Base-by-base conservation (phyloP, 371 early-diverging fungal genomes). In the Mortierella sp. region DNA sequence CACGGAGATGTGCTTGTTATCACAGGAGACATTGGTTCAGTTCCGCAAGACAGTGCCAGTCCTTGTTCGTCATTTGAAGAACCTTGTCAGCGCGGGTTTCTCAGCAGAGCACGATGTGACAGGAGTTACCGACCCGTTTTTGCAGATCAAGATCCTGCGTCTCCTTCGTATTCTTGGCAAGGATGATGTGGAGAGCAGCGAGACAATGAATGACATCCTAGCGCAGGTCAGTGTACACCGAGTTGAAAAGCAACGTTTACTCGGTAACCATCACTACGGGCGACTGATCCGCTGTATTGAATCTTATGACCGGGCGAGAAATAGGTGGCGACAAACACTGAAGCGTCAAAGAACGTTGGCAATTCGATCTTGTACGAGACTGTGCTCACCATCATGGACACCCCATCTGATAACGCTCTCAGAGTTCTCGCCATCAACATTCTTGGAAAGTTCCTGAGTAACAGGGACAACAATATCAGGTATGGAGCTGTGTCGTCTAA, bases 61-160 rank as follows among this genome's bases (percentile, higher is more conserved):
- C 9, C 82, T 98, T 28, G 94, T 95, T 17, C 86, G 94, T 34
- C 95, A 95, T 72, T 84, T 98, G 52, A 96, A 95, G 67, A 88
- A 89, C 56, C 84, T 99, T 45, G 88, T 94, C 46, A 91, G 92
- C 10, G 88, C 94, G 22, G 95, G 95, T 10, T 92, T 90, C 65
- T 92, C 94, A n/a, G 91, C 96, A 12, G 99, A 99, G 71, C 96
- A 98, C 64, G 97, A 96, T 81, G 98, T 99, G 29, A 91, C 90
- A 44, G 98, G 97, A 31, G 91, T 98, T 46, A 94, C 93, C 10
- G 98, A 99, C 78, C 99, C 99, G 28, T 99, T 98, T 83, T 81
- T 99, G 61, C 98, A 98, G 81, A 94, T 97, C 64, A 94, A 94
- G 67, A 88, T 97, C n/a, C 82, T 99, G 43, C 88, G 95, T 16